These are phyloP conservation scores for Pleodorina starrii DNA, from an alignment of 139 green algal genomes.

Conservation along the genomic window DNA sequence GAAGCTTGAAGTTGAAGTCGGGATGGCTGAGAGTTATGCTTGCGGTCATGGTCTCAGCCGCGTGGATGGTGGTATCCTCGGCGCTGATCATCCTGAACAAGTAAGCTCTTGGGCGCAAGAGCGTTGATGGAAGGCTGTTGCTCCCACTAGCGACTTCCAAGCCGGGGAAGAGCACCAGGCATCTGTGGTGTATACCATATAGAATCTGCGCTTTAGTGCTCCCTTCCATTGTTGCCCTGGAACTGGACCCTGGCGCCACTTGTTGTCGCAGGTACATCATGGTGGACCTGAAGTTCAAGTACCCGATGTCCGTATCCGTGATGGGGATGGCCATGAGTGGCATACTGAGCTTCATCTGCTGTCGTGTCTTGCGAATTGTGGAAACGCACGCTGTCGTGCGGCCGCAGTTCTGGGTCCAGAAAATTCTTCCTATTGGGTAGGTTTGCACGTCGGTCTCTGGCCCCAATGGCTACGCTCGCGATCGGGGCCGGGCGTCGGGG, in stretches of 20 bases:
- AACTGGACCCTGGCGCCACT: too few species aligned
- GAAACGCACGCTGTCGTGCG: conserved; percentile 72
- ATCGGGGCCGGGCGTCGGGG: too few species aligned
- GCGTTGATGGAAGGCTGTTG: neutral
- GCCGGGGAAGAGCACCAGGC: too few species aligned
- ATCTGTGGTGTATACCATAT: too few species aligned
- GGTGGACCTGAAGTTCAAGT: conserved; percentile 81
- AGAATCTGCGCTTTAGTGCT: too few species aligned
- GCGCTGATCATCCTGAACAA: conserved; percentile 90
- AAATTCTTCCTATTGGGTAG: conserved; percentile 75
- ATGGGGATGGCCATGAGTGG: conserved; percentile 82
- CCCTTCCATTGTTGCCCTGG: too few species aligned
- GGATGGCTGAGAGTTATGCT: conserved; percentile 9
- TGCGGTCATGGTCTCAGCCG: neutral
- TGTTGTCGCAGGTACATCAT: conserved; percentile 76
- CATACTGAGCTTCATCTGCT: conserved; percentile 75
- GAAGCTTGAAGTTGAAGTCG: neutral
- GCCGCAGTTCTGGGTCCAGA: conserved; percentile 62
- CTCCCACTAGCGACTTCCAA: too few species aligned
- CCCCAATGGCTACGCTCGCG: too few species aligned
- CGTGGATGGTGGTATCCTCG: conserved; percentile 82
- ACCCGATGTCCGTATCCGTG: conserved; percentile 81
- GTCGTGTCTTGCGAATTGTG: conserved; percentile 73
- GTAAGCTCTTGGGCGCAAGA: neutral
- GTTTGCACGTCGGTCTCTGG: too few species aligned